Evolutionary conservation across 139 green algal genomes (phyloP).

Genomic region (Picochlorum sp.): DNA sequence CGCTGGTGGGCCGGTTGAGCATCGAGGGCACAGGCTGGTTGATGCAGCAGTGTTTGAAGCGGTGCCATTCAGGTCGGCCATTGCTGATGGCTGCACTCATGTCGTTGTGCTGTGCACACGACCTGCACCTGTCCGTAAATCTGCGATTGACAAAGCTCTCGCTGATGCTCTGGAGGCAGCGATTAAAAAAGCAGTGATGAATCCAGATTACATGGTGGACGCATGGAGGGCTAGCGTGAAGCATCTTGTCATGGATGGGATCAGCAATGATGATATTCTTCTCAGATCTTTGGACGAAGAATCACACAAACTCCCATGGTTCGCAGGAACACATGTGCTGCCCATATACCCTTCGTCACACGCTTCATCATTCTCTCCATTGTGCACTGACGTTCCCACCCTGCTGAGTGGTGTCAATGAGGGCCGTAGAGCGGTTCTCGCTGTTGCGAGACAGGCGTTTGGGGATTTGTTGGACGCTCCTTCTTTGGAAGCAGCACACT

Average conservation of each 20-base stretch:
- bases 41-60: conserved; percentile 84
- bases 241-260: conserved; percentile 15
- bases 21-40: conserved; percentile 57
- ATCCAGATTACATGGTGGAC: conserved; percentile 44
- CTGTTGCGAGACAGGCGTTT: conserved; percentile 13
- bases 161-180: conserved; percentile 25
- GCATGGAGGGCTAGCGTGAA: conserved; percentile 35
- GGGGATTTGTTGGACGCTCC: conserved; percentile 7
- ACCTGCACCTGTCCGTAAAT: conserved; percentile 2
- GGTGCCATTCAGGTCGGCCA: conserved; percentile 43
- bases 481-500: background rate
- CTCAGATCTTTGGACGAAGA: conserved; percentile 19
- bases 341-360: conserved; percentile 18
- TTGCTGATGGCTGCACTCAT: conserved; percentile 78
- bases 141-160: conserved; percentile 20
- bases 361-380: conserved; percentile 29
- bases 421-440: conserved; percentile 28
- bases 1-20: conserved; percentile 40
- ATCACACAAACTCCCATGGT: conserved; percentile 31
- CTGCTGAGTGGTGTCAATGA: conserved; percentile 43
- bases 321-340: conserved; percentile 33
- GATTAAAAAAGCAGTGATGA: conserved; percentile 45
- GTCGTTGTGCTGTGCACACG: conserved; percentile 65
- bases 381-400: conserved; percentile 43
- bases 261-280: conserved; percentile 45